These are phyloP conservation scores for Solanum corneliomulleri DNA, from an alignment of 257 asterid species.

Conservation along the genomic window DNA sequence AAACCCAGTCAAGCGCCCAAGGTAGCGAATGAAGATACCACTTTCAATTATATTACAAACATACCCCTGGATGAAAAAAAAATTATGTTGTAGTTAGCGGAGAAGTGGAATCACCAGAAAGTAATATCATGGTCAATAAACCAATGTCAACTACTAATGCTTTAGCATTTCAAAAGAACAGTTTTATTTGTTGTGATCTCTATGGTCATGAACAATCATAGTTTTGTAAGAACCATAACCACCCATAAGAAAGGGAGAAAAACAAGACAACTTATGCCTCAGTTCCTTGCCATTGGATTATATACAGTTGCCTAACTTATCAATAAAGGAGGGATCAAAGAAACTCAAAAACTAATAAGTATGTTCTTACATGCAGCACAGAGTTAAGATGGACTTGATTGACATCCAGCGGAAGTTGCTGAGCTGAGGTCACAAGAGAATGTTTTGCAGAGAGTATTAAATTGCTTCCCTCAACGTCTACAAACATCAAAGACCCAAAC, in stretches of 20 bases:
- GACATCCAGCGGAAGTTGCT: slow-evolving; percentile 69
- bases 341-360: neutral
- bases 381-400: slow-evolving; percentile 55
- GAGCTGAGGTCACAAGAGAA: slow-evolving; percentile 54
- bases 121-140: neutral
- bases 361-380: slow-evolving; percentile 67
- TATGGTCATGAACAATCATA: neutral
- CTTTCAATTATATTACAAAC: slow-evolving; percentile 80
- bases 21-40: slow-evolving; percentile 91
- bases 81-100: neutral
- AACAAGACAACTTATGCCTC: neutral
- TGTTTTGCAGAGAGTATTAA: slow-evolving; percentile 68
- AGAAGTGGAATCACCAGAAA: neutral
- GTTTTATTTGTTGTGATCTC: neutral
- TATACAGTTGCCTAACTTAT: neutral
- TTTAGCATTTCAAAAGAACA: neutral
- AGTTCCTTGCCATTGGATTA: neutral
- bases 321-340: neutral
- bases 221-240: neutral
- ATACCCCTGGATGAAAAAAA: slow-evolving; percentile 63
- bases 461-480: slow-evolving; percentile 79
- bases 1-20: slow-evolving; percentile 95
- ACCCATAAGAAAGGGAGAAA: neutral
- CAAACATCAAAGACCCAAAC: slow-evolving; percentile 9
- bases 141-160: neutral